Evolutionary conservation across 257 asterid species (phyloP), one percentile per base, ranked within the genome.

Genomic region (Paulownia fortunei): DNA sequence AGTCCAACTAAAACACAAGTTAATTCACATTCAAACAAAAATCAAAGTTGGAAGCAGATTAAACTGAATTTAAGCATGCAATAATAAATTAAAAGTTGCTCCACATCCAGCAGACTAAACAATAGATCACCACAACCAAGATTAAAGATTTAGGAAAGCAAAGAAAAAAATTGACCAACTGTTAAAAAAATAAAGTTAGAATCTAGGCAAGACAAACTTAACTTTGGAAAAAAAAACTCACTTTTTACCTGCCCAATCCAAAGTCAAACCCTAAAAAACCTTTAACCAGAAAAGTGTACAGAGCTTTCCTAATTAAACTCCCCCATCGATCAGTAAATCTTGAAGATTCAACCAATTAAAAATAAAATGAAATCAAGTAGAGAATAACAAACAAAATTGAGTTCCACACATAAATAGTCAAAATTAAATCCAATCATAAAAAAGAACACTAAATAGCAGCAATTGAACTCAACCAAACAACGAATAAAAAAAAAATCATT

Each of bases 221-320:
- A 56, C 37, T 62, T 63, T 11, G 54, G 49, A 68, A 51, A 11
- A 58, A n/a, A n/a, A 73, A 67, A 47, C 77, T 46, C 82, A 62
- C 30, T 44, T 79, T n/a, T 54, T 44, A 69, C 71, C 78, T 32
- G 49, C 63, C 59, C 26, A 68, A 73, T 76, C 69, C 44, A 79
- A 73, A 82, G 80, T 80, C 85, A 82, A 86, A 79, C 81, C 79
- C 81, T 34, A 60, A 68, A 86, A 68, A 64, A 76, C 67, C 62
- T 80, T 41, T 37, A 18, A 5, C 69, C 36, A 62, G 37, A 39
- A 56, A 23, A 58, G 21, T 24, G n/a, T 26, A 13, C 19, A 42
- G 34, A 60, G 21, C 68, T 74, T 46, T 60, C 69, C n/a, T 10
- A 36, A 68, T 59, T 16, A 62, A 59, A 79, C 37, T 39, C 36